Evolutionary conservation across 2,329 filamentous ascomycete species (phyloP).

Genomic region (Mariannaea elegans): DNA sequence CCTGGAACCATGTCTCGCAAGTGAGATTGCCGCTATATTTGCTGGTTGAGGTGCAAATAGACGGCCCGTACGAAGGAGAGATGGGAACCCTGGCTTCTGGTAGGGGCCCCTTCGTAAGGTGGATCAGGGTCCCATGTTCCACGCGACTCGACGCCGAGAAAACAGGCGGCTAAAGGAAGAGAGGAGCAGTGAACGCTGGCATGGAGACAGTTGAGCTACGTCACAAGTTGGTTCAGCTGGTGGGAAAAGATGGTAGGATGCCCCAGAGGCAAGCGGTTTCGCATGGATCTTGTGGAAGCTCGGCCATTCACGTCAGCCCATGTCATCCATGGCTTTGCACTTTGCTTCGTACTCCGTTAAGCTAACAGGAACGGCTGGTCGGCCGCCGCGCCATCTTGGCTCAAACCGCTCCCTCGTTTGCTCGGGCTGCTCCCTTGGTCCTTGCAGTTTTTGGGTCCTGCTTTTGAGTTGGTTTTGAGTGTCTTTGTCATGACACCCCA

Average conservation of each 20-base stretch:
- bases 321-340: background rate
- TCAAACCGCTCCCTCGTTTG: background rate
- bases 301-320: constrained; percentile 13
- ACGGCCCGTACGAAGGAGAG: background rate
- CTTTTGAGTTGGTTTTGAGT: background rate
- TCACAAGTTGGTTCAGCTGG: constrained; percentile 18
- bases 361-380: background rate
- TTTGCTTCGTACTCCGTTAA: no score
- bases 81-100: background rate
- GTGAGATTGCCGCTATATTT: background rate
- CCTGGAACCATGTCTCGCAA: constrained; percentile 3
- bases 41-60: background rate
- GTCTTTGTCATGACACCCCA: constrained; percentile 3
- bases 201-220: constrained; percentile 11
- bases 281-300: background rate
- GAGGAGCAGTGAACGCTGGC: background rate
- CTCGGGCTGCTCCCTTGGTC: background rate
- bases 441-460: background rate
- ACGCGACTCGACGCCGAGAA: constrained; percentile 13
- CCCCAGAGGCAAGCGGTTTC: background rate
- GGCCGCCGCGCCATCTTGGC: constrained; percentile 3
- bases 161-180: background rate
- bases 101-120: background rate
- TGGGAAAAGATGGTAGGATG: background rate
- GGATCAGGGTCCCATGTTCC: constrained; percentile 13